Evolutionary conservation across 2,329 filamentous ascomycete species (phyloP), one percentile per base, ranked within the genome.

Genomic region (Clonostachys byssicola): DNA sequence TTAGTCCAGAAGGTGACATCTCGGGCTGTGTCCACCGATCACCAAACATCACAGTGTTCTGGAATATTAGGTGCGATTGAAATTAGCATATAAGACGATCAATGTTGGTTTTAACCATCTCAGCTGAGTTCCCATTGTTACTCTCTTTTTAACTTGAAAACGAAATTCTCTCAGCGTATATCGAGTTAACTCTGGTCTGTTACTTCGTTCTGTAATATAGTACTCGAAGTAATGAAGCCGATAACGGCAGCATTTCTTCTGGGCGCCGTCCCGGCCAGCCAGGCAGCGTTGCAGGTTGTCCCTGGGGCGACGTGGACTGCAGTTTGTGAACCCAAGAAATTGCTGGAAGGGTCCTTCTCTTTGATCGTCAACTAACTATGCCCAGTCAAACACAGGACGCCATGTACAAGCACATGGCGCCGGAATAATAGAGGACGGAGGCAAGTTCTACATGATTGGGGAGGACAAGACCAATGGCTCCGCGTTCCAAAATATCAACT

Each of bases 401-500:
- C 80, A 84, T 52, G 68, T 88, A 4, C 82, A 87, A 66, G 84
- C 84, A 0, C 84, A 87, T 55, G 84, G 83, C 2, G 80, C 77
- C 2, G 82, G 82, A 39, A 70, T 87, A n/a, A 75, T 85, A 56
- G 68, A 78, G 54, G 77, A 78, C 2, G 70, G 73, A 40, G 70
- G 67, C 10, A 77, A 73, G 1, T 88, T 81, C 67, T 88, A 88
- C 65, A 75, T 83, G 65, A 78, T 87, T 34, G 85, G 85, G 14
- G 85, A 88, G 60, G 84, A 88, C 64, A 87, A 88, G 60, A 78
- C 79, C 2, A 65, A 77, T n/a, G 81, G 83, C 20, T 74, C 69
- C 1, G 63, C 70, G 0, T 88, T 87, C 60, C 75, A 80, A 49
- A 81, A 81, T 45, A 69, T 88, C 54, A 86, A 86, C 60, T 88